Conservation (phyloP, 345 rosid species). For the Adansonia digitata region DNA sequence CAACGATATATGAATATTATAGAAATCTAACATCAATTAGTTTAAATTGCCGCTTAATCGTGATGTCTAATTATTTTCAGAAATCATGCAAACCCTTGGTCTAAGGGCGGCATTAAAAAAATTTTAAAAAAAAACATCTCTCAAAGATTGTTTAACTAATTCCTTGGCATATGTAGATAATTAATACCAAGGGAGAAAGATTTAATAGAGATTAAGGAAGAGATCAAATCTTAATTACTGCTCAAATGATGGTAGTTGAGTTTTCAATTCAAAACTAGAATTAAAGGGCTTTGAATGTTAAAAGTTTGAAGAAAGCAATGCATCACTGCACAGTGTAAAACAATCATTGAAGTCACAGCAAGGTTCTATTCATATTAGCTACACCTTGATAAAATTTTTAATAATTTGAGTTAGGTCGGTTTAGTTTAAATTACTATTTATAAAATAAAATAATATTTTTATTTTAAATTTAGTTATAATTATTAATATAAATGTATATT, state of each 20-base stretch:
- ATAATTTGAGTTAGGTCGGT: too few relatives aligned
- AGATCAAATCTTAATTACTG: background rate
- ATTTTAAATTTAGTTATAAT: too few relatives aligned
- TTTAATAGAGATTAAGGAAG: background rate
- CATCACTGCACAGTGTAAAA: background rate
- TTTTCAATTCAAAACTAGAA: too few relatives aligned
- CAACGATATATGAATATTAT: slow-evolving; percentile 7
- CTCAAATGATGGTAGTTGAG: too few relatives aligned
- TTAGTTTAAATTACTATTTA: too few relatives aligned
- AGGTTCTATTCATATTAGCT: too few relatives aligned
- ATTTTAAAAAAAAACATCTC: background rate
- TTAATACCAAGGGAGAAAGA: background rate
- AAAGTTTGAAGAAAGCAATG: background rate
- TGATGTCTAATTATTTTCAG: background rate
- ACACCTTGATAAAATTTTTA: too few relatives aligned
- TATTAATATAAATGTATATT: too few relatives aligned
- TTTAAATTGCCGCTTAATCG: background rate
- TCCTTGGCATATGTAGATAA: background rate
- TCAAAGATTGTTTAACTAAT: background rate
- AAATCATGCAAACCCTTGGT: background rate
- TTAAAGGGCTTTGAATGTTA: too few relatives aligned
- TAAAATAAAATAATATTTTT: too few relatives aligned
- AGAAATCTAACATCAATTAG: background rate
- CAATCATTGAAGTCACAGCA: too few relatives aligned
- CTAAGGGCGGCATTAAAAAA: too few relatives aligned